These are phyloP conservation scores for Coprinopsis cinerea DNA, from an alignment of 768 basidiomycete genomes.

Conservation along the genomic window DNA sequence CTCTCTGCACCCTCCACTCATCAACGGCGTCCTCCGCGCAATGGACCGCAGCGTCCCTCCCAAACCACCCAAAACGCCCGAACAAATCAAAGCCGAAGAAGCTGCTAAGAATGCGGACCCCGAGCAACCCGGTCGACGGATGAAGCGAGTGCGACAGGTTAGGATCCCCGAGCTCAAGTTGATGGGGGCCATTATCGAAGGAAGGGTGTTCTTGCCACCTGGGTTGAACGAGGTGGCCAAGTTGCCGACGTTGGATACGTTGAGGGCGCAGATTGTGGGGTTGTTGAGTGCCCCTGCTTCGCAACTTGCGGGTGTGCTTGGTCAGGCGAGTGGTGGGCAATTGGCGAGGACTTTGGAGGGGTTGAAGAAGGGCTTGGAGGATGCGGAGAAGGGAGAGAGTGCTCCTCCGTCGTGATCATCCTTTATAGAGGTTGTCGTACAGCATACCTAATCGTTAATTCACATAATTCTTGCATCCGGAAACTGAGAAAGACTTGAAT, in stretches of 20 bases:
- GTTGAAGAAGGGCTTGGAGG: constrained; percentile 62
- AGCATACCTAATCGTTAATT: neutral
- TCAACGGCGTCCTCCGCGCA: constrained; percentile 59
- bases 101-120: constrained; percentile 58
- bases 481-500: too few species aligned
- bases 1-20: constrained; percentile 64
- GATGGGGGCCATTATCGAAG: constrained; percentile 78
- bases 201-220: constrained; percentile 55
- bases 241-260: constrained; percentile 70
- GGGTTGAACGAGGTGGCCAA: constrained; percentile 60
- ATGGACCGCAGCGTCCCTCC: constrained; percentile 63
- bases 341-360: constrained; percentile 73
- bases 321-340: constrained; percentile 60
- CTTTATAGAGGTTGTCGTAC: too few species aligned
- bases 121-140: constrained; percentile 62
- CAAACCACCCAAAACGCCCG: constrained; percentile 46
- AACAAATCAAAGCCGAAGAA: constrained; percentile 42
- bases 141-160: constrained; percentile 50
- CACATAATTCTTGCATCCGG: too few species aligned
- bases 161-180: constrained; percentile 63
- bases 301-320: constrained; percentile 53
- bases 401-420: constrained; percentile 8
- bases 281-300: constrained; percentile 69
- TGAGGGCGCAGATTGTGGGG: constrained; percentile 82
- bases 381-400: constrained; percentile 14